Evolutionary conservation across 139 green algal genomes (phyloP).

Genomic region (Auxenochlorella pyrenoidosa): DNA sequence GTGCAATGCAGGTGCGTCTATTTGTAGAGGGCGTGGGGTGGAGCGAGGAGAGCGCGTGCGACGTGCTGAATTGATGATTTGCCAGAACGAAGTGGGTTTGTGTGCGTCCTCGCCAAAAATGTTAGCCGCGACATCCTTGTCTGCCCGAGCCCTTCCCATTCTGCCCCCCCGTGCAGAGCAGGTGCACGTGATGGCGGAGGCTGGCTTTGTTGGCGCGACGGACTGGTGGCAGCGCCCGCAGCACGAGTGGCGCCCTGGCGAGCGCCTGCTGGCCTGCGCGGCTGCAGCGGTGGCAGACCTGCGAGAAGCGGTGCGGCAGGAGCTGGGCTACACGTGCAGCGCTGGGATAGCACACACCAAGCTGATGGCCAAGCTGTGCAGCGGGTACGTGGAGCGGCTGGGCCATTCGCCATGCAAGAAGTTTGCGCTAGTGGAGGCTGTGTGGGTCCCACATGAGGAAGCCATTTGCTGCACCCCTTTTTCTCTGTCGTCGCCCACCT

Average conservation of each 20-base stretch:
- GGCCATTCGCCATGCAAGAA: no score
- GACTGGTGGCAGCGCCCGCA: conserved; percentile 67
- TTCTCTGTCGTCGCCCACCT: background rate
- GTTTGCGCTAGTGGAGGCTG: no score
- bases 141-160: background rate
- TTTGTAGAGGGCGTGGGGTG: background rate
- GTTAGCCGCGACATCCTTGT: no score
- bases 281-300: conserved; percentile 67
- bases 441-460: no score
- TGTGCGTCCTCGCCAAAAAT: no score
- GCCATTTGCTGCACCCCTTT: no score
- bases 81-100: no score
- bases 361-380: conserved; percentile 86
- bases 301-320: conserved; percentile 59
- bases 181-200: conserved; percentile 58
- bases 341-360: conserved; percentile 84
- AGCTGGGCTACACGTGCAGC: conserved; percentile 83
- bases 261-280: conserved; percentile 74
- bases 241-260: conserved; percentile 52
- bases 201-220: conserved; percentile 1
- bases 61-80: no score
- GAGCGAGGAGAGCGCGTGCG: background rate
- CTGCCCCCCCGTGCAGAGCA: conserved; percentile 34
- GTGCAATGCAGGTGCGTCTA: background rate
- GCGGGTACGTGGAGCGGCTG: background rate